Percentiles rank a stretch among this genome's conserved stretches.
These are phyloP conservation scores for Yarrowia sp. DNA, from an alignment of 805 yeast genomes.

Conservation along the genomic window DNA sequence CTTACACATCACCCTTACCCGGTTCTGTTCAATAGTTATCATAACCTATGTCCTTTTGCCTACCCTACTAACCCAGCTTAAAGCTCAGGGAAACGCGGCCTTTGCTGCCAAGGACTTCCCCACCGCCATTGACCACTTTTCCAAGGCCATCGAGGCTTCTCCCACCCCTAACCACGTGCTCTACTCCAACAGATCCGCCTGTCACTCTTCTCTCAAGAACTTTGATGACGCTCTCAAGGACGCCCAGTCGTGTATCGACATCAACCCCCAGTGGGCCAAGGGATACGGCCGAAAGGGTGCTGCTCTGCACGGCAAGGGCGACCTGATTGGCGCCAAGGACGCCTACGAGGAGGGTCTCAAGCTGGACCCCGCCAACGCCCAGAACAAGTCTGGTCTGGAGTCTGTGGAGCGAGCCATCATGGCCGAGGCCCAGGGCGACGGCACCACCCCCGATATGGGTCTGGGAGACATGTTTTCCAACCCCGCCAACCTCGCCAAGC, in stretches of 20 bases:
- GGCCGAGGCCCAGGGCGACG: slow-evolving; percentile 45
- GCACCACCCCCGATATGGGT: slow-evolving; percentile 63
- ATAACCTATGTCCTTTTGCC: no score
- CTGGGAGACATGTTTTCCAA: slow-evolving; percentile 74
- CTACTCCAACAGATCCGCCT: slow-evolving; percentile 90
- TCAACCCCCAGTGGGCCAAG: slow-evolving; percentile 89
- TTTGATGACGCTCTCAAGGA: slow-evolving; percentile 74
- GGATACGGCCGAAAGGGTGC: slow-evolving; percentile 93
- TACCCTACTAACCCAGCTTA: slow-evolving; percentile 41
- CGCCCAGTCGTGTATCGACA: slow-evolving; percentile 76
- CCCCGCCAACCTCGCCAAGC: slow-evolving; percentile 71
- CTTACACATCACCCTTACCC: no score
- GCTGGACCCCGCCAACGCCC: slow-evolving; percentile 74
- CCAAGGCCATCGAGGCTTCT: slow-evolving; percentile 83
- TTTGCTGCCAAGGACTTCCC: slow-evolving; percentile 82
- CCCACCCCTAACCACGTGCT: slow-evolving; percentile 85
- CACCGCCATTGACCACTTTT: slow-evolving; percentile 74
- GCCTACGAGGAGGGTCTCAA: slow-evolving; percentile 76
- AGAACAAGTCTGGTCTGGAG: slow-evolving; percentile 79
- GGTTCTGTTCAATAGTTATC: no score
- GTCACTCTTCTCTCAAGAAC: slow-evolving; percentile 74
- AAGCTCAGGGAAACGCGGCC: slow-evolving; percentile 90
- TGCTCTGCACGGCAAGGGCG: slow-evolving; percentile 83
- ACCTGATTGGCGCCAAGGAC: slow-evolving; percentile 67
- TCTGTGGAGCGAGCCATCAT: slow-evolving; percentile 62